Percentiles rank a stretch among this genome's conserved stretches.
These are phyloP conservation scores for Candida sojae DNA, from an alignment of 1,139 yeast genomes.

Conservation along the genomic window DNA sequence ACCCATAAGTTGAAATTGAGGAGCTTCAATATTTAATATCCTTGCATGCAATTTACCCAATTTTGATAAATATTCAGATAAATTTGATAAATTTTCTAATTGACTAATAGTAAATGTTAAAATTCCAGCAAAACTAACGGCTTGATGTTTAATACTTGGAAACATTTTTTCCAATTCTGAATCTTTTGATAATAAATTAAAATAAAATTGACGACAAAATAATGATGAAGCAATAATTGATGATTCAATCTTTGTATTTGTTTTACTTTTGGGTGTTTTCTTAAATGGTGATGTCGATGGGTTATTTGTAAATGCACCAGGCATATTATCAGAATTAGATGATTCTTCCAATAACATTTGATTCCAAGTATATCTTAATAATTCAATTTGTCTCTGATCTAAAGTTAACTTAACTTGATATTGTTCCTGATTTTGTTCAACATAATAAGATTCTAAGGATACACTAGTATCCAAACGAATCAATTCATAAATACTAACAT, in stretches of 20 bases:
- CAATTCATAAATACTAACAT: conserved; percentile 27
- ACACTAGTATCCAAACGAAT: conserved; percentile 46
- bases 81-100: conserved; percentile 36
- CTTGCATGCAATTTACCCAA: conserved; percentile 78
- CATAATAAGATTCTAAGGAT: conserved; percentile 40
- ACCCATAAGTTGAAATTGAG: conserved; percentile 77
- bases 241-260: conserved; percentile 10
- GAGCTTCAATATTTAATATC: conserved; percentile 71
- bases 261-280: neutral
- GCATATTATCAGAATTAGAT: conserved; percentile 7
- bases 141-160: conserved; percentile 71
- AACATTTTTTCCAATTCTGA: conserved; percentile 56
- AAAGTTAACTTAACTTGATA: conserved; percentile 32
- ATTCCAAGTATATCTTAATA: conserved; percentile 47
- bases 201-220: conserved; percentile 64
- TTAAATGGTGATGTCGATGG: conserved; percentile 12
- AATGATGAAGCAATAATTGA: conserved; percentile 45
- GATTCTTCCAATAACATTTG: conserved; percentile 41
- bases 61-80: conserved; percentile 62
- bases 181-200: conserved; percentile 56
- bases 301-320: conserved; percentile 11
- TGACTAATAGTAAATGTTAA: conserved; percentile 59
- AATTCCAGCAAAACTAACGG: conserved; percentile 81
- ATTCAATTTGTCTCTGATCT: conserved; percentile 36
- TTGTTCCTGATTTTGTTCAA: conserved; percentile 9